Evolutionary conservation across 352 stramenopile species (phyloP).

Genomic region (Pythium brachiatum): DNA sequence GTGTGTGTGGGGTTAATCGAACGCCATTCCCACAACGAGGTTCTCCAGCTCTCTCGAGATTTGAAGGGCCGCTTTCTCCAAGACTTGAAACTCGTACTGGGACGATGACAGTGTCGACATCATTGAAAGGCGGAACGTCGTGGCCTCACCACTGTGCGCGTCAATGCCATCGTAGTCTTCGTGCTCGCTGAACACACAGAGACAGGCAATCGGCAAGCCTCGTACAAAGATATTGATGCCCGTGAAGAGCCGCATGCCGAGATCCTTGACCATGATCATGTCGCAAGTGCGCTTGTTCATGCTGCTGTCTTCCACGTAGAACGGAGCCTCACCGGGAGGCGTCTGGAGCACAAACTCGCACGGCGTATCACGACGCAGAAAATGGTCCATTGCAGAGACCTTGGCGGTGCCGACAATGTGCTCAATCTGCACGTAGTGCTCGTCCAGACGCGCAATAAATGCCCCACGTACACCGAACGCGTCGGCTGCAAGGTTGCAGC

Average conservation of each 20-base stretch:
- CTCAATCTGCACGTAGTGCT: conserved; percentile 48
- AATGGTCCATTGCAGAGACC: conserved; percentile 26
- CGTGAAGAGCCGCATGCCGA: conserved; percentile 52
- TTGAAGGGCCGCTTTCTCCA: conserved; percentile 39
- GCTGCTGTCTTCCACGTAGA: conserved; percentile 48
- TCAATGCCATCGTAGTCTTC: neutral
- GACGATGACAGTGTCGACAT: conserved; percentile 16
- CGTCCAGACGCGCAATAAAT: conserved; percentile 60
- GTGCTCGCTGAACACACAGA: conserved; percentile 44
- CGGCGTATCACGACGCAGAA: conserved; percentile 44
- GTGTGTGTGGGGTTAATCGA: neutral
- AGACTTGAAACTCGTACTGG: conserved; percentile 36
- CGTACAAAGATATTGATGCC: conserved; percentile 46
- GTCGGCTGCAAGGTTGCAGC: conserved; percentile 43
- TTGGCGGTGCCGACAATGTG: conserved; percentile 39
- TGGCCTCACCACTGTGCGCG: neutral
- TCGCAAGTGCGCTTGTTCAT: conserved; percentile 42
- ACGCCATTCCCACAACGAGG: conserved; percentile 41
- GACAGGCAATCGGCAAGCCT: conserved; percentile 48
- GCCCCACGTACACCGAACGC: conserved; percentile 44
- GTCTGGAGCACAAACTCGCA: conserved; percentile 62
- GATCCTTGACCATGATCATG: conserved; percentile 56
- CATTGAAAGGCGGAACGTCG: conserved; percentile 12
- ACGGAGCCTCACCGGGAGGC: conserved; percentile 30
- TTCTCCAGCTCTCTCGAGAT: conserved; percentile 51